Conservation (phyloP, 2,329 filamentous ascomycete genomes). For the Sporothrix sp. region DNA sequence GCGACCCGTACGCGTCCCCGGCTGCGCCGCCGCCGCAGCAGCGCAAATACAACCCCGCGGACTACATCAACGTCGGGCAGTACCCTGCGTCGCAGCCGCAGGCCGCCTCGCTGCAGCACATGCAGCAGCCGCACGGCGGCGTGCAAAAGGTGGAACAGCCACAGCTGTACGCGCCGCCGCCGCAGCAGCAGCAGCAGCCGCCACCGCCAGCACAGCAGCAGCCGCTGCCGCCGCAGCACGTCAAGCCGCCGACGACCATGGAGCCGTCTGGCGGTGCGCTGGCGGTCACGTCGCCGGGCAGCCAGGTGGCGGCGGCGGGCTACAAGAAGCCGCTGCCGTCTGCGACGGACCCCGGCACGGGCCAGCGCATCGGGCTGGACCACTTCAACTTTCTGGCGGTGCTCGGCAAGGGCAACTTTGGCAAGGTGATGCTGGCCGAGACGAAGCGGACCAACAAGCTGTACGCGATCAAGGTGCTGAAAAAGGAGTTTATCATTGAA, state of each 20-base stretch:
- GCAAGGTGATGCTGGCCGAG: conserved; percentile 98
- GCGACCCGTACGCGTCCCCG: conserved; percentile 21
- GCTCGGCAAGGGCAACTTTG: conserved; percentile 97
- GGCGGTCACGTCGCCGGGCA: conserved; percentile 27
- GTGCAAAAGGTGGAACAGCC: conserved; percentile 23
- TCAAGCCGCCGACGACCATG: conserved; percentile 33
- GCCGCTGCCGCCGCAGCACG: conserved; percentile 23
- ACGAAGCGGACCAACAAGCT: conserved; percentile 86
- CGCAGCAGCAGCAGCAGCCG: conserved; percentile 18
- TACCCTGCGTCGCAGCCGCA: conserved; percentile 32
- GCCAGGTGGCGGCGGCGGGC: background rate
- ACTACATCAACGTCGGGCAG: conserved; percentile 56
- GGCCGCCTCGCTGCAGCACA: conserved; percentile 20
- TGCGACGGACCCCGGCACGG: conserved; percentile 62
- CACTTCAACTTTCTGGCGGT: conserved; percentile 99
- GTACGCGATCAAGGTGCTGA: conserved; percentile 97
- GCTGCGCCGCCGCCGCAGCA: conserved; percentile 37
- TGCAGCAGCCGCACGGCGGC: conserved; percentile 20
- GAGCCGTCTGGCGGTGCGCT: conserved; percentile 28
- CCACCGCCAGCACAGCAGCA: conserved; percentile 21
- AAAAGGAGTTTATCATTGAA: conserved; percentile 99
- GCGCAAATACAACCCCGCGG: conserved; percentile 66
- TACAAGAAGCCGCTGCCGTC: conserved; percentile 54
- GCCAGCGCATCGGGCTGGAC: conserved; percentile 82
- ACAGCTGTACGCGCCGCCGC: conserved; percentile 25